phyloP scores from a whole-genome alignment of 371 early-diverging fungal species.

The Rhizopus delemar region DNA sequence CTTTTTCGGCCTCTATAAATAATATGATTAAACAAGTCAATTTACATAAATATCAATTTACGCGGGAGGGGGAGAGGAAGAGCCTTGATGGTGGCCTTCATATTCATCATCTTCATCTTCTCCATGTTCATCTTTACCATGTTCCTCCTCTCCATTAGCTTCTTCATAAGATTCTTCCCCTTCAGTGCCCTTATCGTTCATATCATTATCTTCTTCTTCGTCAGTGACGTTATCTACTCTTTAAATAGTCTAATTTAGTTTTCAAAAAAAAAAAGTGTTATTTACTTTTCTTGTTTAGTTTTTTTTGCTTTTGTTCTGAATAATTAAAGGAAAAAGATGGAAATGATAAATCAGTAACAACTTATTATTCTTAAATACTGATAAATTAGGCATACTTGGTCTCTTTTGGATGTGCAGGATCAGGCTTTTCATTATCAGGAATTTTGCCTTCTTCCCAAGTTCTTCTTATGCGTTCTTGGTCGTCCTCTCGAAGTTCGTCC shows the following conservation, averaged over 20 bases:
- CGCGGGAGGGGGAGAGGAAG: no score
- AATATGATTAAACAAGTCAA: no score
- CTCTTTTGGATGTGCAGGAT: constrained; percentile 1
- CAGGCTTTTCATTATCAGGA: constrained; percentile 13
- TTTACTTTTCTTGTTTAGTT: constrained; percentile 3
- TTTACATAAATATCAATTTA: no score
- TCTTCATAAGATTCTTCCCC: neutral
- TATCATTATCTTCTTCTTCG: neutral
- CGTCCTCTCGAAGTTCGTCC: constrained; percentile 23
- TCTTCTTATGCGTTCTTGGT: constrained; percentile 16
- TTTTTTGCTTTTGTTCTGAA: neutral
- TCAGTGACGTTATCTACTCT: no score
- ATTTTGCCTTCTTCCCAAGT: constrained; percentile 25
- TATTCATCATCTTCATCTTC: neutral
- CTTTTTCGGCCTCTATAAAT: neutral
- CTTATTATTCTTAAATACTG: neutral
- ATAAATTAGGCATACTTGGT: neutral
- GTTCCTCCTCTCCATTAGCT: constrained; percentile 3
- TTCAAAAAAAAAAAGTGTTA: neutral
- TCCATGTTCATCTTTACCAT: neutral
- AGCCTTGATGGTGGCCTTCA: neutral
- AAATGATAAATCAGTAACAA: neutral
- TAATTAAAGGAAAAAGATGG: neutral
- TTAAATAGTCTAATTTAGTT: no score
- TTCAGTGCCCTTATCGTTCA: neutral